Base-by-base conservation (phyloP, 2,329 filamentous ascomycete genomes). In the Scedosporium aurantiacum region DNA sequence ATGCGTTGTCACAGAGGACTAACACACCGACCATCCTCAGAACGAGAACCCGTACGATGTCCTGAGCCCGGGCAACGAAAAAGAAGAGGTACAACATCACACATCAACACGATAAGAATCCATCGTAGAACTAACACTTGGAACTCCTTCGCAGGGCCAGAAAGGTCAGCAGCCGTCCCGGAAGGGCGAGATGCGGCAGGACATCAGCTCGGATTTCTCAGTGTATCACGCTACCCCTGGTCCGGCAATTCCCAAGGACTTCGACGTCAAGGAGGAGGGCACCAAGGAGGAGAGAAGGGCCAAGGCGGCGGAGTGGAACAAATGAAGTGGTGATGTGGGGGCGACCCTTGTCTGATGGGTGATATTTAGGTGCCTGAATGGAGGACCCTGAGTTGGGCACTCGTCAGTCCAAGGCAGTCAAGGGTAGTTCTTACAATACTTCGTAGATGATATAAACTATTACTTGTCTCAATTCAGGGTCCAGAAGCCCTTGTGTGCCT, bases 201-300 rank as follows among this genome's bases (percentile, higher is more conserved):
- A 77, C 63, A 67, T 71, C 66, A 73, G 79, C 70, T 68, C 74
- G 67, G 78, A 79, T 70, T 78, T 83, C 68, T 74, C 77, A 60
- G 75, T 80, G 41, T 77, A 81, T 68, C 70, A 78, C 61, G 83
- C 83, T 18, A 75, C 81, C 59, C 84, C 83, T 12, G 84, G 84
- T 40, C 84, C 84, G 16, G 83, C 75, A 28, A 67, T 84, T 27
- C 75, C 81, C 18, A 72, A 82, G 64, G 76, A 79, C 63, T 79
- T 84, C 74, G 78, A 78, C 16, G 73, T 73, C 40, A 70, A 80
- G 58, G 70, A 81, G 70, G 82, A 86, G 74, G 84, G 83, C 16
- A 83, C 81, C 63, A 88, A 87, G 73, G 86, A 88, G 70, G 87
- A 90, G 68, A 81, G 87, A 60, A 76, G 80, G 68, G 84, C 81